Evolutionary conservation across 331 rosid species (phyloP).

Genomic region (Malus hybrid): DNA sequence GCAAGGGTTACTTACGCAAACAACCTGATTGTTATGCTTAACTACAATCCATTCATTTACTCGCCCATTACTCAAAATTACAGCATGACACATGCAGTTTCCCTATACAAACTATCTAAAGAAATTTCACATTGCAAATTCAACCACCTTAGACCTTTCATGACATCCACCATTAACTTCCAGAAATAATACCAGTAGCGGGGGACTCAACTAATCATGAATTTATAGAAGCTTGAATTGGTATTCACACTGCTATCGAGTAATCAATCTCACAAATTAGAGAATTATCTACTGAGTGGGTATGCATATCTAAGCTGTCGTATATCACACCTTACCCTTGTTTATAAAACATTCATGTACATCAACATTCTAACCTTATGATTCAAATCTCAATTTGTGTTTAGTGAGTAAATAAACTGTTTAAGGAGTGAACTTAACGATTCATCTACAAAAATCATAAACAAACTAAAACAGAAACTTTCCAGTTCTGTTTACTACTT

Average conservation of each 20-base stretch:
- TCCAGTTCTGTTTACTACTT: background rate
- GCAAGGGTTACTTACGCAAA: background rate
- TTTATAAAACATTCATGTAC: background rate
- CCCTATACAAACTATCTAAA: background rate
- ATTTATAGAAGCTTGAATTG: background rate
- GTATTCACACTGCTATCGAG: background rate
- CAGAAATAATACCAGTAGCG: background rate
- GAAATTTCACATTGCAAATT: background rate
- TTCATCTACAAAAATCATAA: background rate
- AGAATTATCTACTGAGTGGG: background rate
- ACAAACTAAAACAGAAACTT: background rate
- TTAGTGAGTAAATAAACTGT: background rate
- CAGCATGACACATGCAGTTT: background rate
- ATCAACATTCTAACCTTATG: background rate
- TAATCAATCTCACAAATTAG: background rate
- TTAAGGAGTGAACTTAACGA: background rate
- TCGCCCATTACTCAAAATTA: background rate
- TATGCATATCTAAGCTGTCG: background rate
- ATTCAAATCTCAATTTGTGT: background rate
- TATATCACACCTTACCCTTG: background rate
- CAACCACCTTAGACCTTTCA: background rate
- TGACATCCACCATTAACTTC: background rate
- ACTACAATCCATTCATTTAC: background rate
- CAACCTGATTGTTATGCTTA: background rate
- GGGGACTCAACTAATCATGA: background rate